These are phyloP conservation scores for Brassica incana DNA, from an alignment of 345 rosid genomes.

Conservation along the genomic window DNA sequence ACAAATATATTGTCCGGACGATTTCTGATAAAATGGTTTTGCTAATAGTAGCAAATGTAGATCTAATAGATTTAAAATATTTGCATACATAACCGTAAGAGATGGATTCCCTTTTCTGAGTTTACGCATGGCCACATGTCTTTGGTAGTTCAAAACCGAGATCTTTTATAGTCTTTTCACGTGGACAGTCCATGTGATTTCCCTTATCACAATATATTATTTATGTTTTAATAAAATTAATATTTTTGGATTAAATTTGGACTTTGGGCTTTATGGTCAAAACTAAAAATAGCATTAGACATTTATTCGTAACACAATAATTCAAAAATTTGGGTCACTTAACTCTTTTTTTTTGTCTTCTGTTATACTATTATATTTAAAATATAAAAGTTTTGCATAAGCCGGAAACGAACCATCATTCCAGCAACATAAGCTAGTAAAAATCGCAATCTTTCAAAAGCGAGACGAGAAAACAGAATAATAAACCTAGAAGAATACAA, in stretches of 20 bases:
- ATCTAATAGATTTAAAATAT: background rate
- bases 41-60: background rate
- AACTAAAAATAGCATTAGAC: background rate
- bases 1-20: background rate
- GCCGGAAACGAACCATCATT: no score
- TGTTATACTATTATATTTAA: no score
- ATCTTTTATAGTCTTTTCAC: background rate
- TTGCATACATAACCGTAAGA: background rate
- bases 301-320: background rate
- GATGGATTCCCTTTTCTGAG: constrained; percentile 5
- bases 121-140: constrained; percentile 19
- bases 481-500: no score
- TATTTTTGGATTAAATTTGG: background rate
- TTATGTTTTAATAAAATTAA: background rate
- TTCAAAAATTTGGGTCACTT: background rate
- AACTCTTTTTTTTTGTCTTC: background rate
- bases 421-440: no score
- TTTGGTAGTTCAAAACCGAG: background rate
- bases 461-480: no score
- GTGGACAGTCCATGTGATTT: background rate
- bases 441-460: no score
- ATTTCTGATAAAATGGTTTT: background rate
- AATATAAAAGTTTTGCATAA: no score
- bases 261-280: background rate
- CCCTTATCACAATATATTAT: background rate